Percentiles rank a stretch among this genome's conserved stretches.
phyloP scores from a whole-genome alignment of 2,329 filamentous ascomycete species.

The Aurifilum marmelostoma region DNA sequence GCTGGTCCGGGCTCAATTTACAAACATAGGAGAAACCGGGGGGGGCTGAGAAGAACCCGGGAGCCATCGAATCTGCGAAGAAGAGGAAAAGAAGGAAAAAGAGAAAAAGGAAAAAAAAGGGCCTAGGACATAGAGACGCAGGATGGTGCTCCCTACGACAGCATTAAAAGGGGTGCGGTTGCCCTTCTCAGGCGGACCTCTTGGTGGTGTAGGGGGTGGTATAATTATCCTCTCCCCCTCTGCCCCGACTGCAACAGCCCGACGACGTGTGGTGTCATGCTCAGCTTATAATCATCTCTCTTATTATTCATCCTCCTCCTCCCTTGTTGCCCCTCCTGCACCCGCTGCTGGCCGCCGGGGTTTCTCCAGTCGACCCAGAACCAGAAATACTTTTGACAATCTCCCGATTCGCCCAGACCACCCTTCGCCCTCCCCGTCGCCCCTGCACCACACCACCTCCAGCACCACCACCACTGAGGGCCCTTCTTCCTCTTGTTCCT shows the following conservation, averaged over 20 bases:
- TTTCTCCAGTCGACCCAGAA: neutral
- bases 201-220: neutral
- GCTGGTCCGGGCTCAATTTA: neutral
- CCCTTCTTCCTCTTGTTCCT: slow-evolving; percentile 16
- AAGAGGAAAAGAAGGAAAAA: neutral
- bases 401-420: slow-evolving; percentile 25
- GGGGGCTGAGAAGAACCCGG: too few species aligned
- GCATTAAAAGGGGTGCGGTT: slow-evolving; percentile 25
- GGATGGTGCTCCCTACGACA: slow-evolving; percentile 20
- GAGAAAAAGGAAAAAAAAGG: neutral
- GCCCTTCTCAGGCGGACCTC: slow-evolving; percentile 9
- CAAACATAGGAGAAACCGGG: neutral
- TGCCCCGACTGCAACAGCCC: slow-evolving; percentile 18
- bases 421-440: slow-evolving; percentile 18
- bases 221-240: neutral
- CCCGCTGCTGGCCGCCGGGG: slow-evolving; percentile 13
- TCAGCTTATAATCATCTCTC: slow-evolving; percentile 15
- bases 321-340: slow-evolving; percentile 19
- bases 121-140: neutral
- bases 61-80: too few species aligned
- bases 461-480: neutral
- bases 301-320: slow-evolving; percentile 12
- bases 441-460: slow-evolving; percentile 16
- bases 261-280: slow-evolving; percentile 21
- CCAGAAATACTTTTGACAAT: slow-evolving; percentile 8